A percentile compares a stretch with the other conserved stretches of the same genome.
Evolutionary conservation across 352 stramenopile species (phyloP).

Genomic region (Globisporangium rhizosaccharum): DNA sequence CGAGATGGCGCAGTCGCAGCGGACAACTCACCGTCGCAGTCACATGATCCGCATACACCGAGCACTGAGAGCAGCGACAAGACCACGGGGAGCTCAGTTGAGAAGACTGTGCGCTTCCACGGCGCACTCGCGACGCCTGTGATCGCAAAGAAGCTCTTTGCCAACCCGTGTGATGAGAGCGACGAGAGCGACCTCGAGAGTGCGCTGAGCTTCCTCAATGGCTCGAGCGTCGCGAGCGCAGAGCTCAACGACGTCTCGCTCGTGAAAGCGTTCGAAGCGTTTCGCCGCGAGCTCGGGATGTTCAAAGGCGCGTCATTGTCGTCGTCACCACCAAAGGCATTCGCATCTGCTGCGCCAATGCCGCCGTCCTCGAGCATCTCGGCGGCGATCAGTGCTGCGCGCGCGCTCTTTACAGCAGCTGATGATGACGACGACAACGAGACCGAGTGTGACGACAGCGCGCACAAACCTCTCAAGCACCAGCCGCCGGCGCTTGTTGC

Average conservation of each 20-base stretch:
- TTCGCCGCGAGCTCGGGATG: conserved; percentile 30
- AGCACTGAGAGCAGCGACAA: conserved; percentile 53
- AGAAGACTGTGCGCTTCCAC: conserved; percentile 55
- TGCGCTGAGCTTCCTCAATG: conserved; percentile 41
- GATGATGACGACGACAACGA: background rate
- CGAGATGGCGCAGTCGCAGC: too few relatives aligned
- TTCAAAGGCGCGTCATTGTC: conserved; percentile 5
- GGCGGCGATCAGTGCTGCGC: conserved; percentile 10
- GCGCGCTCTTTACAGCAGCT: conserved; percentile 6
- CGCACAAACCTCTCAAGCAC: background rate
- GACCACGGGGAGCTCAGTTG: conserved; percentile 18
- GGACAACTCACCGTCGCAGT: background rate
- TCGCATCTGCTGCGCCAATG: background rate
- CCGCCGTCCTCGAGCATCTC: background rate
- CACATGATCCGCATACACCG: conserved; percentile 18
- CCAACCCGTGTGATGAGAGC: conserved; percentile 46
- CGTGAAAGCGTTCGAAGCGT: conserved; percentile 39
- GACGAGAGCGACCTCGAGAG: conserved; percentile 22
- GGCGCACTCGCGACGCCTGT: conserved; percentile 32
- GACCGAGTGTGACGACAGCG: background rate
- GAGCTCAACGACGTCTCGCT: conserved; percentile 60
- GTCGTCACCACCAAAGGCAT: background rate
- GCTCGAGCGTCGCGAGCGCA: conserved; percentile 41
- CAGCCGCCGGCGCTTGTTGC: background rate
- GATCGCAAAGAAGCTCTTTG: conserved; percentile 58